Percentiles rank a stretch among this genome's conserved stretches.
phyloP scores from a whole-genome alignment of 2,329 filamentous ascomycete species.

The Hypocrella siamensis region DNA sequence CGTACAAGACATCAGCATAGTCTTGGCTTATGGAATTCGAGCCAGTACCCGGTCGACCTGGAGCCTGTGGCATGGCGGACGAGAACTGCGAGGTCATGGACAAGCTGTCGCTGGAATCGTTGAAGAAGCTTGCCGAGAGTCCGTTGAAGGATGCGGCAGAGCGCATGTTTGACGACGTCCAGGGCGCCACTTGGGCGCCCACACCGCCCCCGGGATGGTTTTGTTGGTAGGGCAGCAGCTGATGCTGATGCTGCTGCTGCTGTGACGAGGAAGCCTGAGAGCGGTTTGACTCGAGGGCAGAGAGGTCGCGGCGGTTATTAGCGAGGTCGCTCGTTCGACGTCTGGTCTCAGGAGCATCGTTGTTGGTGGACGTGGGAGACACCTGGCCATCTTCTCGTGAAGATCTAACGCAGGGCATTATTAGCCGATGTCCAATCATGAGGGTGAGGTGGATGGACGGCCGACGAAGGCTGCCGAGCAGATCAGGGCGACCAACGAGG shows the following conservation, averaged over 20 bases:
- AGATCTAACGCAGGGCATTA: conserved; percentile 7
- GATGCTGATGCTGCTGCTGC: conserved; percentile 32
- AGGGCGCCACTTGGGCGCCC: conserved; percentile 39
- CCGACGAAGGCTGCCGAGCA: too few species aligned
- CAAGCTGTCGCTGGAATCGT: conserved; percentile 60
- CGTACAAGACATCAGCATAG: conserved; percentile 43
- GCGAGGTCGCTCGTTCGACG: conserved; percentile 44
- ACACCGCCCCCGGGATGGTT: conserved; percentile 33
- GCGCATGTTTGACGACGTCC: conserved; percentile 32
- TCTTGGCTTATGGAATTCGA: conserved; percentile 27
- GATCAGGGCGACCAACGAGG: too few species aligned
- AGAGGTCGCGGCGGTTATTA: conserved; percentile 58
- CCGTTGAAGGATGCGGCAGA: conserved; percentile 18
- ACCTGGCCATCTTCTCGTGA: conserved; percentile 25
- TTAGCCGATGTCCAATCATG: conserved; percentile 1
- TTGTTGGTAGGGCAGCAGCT: conserved; percentile 31
- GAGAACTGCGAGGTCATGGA: conserved; percentile 50
- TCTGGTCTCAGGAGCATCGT: conserved; percentile 31
- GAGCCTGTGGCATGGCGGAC: conserved; percentile 43
- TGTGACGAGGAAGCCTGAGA: conserved; percentile 31
- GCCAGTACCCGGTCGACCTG: conserved; percentile 12
- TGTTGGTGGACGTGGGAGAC: conserved; percentile 29
- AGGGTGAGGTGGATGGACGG: too few species aligned
- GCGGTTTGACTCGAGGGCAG: conserved; percentile 48
- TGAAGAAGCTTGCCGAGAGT: conserved; percentile 48